Evolutionary conservation across 2,329 filamentous ascomycete genomes (phyloP), one percentile per base, ranked within the genome.

Genomic region (Penicillium digitatum): DNA sequence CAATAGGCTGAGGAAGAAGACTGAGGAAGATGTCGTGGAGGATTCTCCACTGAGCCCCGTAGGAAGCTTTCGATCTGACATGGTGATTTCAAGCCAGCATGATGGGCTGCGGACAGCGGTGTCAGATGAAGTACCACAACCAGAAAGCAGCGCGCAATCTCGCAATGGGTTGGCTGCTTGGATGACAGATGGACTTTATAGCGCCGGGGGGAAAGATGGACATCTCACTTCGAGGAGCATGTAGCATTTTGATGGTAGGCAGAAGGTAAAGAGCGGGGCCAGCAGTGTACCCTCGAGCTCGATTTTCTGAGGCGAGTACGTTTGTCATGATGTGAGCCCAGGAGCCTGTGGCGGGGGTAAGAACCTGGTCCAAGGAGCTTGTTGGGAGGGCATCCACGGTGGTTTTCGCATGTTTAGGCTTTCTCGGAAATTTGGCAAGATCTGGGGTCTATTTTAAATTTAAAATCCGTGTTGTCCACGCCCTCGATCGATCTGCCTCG

Each of bases 171-270:
- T 1, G 81, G 80, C 60, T 82, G 80, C 47, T 77, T 78, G 1
- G 76, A 75, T 0, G 76, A 72, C 0, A 79, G 79, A 58, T 83
- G 81, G 54, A 83, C 77, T 63, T 83, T 83, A 71, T 83, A 81
- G 5, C 71, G 72, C 8, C 70, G 69, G 0, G 80, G 78, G 78
- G 60, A 82, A 83, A 9, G 62, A 43, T 0, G 81, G 81, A n/a
- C 74, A 69, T 11, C 78, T 11, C 10, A 56, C 38, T 59, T 80
- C 78, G 14, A 83, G 72, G 0, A 64, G 66, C 24, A 78, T 67
- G 60, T 78, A 82, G 47, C 74, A 27, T 1, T 67, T 49, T 2
- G 62, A 67, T 16, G 66, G 66, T 7, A 69, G 27, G 65, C 67
- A 64, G 57, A 71, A 70, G 7, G 59, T 38, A 3, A 66, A 2